phyloP scores from a whole-genome alignment of 1,284 basidiomycete species.

The Ustilago crameri region DNA sequence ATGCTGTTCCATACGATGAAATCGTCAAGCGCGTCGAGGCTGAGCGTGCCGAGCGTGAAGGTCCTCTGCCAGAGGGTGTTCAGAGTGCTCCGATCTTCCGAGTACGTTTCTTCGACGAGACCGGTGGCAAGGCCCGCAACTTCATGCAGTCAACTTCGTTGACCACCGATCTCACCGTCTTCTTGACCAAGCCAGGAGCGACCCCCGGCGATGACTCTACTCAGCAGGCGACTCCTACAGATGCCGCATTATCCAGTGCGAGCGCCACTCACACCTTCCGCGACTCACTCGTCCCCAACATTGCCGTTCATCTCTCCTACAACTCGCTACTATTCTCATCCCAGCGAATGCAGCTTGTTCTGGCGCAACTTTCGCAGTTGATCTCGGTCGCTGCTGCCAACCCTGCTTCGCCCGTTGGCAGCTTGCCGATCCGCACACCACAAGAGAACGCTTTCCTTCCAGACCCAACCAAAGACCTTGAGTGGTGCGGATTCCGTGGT shows the following conservation, averaged over 20 bases:
- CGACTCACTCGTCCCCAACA: slow-evolving; percentile 71
- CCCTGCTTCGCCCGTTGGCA: slow-evolving; percentile 67
- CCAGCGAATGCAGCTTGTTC: slow-evolving; percentile 79
- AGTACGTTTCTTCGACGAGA: slow-evolving; percentile 95
- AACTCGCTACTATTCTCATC: slow-evolving; percentile 94
- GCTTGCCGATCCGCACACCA: slow-evolving; percentile 70
- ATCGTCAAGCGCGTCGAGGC: slow-evolving; percentile 74
- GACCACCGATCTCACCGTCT: slow-evolving; percentile 90
- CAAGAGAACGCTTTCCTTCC: slow-evolving; percentile 79
- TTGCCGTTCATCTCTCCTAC: slow-evolving; percentile 86
- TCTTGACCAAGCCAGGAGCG: slow-evolving; percentile 68
- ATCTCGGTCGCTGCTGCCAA: slow-evolving; percentile 77
- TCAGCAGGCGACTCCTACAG: slow-evolving; percentile 8
- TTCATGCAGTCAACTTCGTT: slow-evolving; percentile 72
- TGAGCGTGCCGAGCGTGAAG: slow-evolving; percentile 51
- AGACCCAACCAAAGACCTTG: slow-evolving; percentile 86
- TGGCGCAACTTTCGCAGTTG: slow-evolving; percentile 86
- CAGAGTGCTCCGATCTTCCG: slow-evolving; percentile 77
- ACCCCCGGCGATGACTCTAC: slow-evolving; percentile 44
- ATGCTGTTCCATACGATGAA: slow-evolving; percentile 84
- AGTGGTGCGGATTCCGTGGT: slow-evolving; percentile 97
- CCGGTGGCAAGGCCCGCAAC: slow-evolving; percentile 73
- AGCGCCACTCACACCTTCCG: slow-evolving; percentile 34
- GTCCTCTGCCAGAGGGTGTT: slow-evolving; percentile 44
- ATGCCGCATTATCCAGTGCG: slow-evolving; percentile 13